phyloP scores from a whole-genome alignment of 2,329 filamentous ascomycete species.

The Calonectria crousiana region DNA sequence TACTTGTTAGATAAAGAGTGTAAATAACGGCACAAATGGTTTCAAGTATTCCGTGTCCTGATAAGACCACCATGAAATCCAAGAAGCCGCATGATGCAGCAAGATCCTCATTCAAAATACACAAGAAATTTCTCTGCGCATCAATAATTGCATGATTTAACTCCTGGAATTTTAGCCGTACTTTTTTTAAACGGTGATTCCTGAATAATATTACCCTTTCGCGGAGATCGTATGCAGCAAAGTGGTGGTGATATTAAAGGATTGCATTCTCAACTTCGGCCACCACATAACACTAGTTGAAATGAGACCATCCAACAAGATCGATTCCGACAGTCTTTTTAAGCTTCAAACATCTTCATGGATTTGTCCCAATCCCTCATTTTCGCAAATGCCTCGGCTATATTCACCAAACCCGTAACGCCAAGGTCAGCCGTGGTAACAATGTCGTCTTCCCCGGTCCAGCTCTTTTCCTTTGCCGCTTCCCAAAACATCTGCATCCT shows the following conservation, averaged over 20 bases:
- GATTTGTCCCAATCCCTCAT: constrained; percentile 14
- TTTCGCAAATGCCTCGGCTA: constrained; percentile 17
- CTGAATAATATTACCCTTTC: no score
- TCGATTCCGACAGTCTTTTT: background rate
- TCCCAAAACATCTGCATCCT: constrained; percentile 44
- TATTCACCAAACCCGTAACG: constrained; percentile 32
- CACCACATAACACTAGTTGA: background rate
- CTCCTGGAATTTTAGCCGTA: no score
- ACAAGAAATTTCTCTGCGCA: no score
- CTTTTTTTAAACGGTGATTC: no score
- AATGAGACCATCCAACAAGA: background rate
- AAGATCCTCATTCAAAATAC: no score
- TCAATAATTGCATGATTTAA: no score
- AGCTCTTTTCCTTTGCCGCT: constrained; percentile 40
- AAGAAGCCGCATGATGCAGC: background rate
- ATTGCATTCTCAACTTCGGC: background rate
- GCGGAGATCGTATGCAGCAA: no score
- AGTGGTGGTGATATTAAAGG: background rate
- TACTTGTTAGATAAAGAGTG: background rate
- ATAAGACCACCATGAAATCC: background rate
- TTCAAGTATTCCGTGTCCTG: background rate
- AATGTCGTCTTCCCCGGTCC: constrained; percentile 34
- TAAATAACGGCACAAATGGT: no score
- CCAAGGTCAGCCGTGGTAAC: constrained; percentile 42
- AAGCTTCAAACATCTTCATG: background rate